Evolutionary conservation across 768 basidiomycete genomes (phyloP).

Genomic region (Glaciozyma martinii): DNA sequence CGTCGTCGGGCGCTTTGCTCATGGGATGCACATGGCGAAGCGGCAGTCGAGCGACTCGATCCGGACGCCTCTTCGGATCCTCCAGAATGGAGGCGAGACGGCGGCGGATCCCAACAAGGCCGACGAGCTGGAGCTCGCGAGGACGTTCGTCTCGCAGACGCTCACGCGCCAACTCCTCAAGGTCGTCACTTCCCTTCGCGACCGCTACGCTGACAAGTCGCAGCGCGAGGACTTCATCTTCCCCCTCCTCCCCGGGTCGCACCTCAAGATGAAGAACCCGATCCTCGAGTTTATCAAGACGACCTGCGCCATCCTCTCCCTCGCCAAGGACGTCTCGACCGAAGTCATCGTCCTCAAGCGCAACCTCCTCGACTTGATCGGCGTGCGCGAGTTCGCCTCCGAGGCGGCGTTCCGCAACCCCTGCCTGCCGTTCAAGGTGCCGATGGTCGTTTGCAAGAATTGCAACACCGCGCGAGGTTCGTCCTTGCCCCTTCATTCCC

Average conservation of each 20-base stretch:
- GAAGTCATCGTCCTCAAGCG: conserved; percentile 84
- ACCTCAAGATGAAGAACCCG: conserved; percentile 68
- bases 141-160: conserved; percentile 67
- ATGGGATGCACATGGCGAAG: conserved; percentile 61
- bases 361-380: conserved; percentile 77
- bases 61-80: conserved; percentile 62
- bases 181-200: conserved; percentile 52
- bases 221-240: conserved; percentile 51
- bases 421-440: conserved; percentile 68
- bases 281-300: conserved; percentile 83
- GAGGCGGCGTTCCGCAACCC: conserved; percentile 85
- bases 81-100: conserved; percentile 48
- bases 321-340: conserved; percentile 70
- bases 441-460: conserved; percentile 76
- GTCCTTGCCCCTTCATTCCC: neutral
- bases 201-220: conserved; percentile 32
- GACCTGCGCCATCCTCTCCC: conserved; percentile 65
- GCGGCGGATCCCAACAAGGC: conserved; percentile 47
- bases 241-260: conserved; percentile 76
- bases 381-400: conserved; percentile 67
- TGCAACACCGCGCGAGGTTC: conserved; percentile 41
- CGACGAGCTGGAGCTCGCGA: conserved; percentile 58
- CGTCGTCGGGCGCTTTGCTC: conserved; percentile 69
- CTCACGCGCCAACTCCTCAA: conserved; percentile 74
- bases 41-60: conserved; percentile 53